Conservation (phyloP, 768 basidiomycete genomes). For the Boletus sp. region DNA sequence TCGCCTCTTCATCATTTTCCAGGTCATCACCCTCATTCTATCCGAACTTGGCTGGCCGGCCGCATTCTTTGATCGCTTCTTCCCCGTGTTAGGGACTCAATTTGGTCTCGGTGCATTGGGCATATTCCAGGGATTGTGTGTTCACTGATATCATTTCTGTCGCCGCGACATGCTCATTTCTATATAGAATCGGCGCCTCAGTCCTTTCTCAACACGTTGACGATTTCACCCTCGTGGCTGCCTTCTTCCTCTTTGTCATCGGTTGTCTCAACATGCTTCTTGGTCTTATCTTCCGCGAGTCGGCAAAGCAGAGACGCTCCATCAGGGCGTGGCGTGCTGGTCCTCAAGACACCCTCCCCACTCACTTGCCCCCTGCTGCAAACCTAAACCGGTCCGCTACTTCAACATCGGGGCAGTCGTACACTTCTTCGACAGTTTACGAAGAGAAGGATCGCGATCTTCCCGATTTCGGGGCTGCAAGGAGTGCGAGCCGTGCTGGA, state of each 20-base stretch:
- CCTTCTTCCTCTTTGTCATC: conserved; percentile 87
- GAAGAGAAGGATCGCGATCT: conserved; percentile 27
- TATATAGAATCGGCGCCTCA: conserved; percentile 58
- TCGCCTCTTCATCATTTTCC: conserved; percentile 82
- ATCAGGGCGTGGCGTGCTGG: conserved; percentile 62
- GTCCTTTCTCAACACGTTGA: conserved; percentile 79
- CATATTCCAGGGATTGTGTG: conserved; percentile 80
- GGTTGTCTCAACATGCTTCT: conserved; percentile 86
- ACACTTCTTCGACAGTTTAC: conserved; percentile 26
- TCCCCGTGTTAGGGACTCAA: conserved; percentile 79
- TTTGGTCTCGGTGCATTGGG: conserved; percentile 89
- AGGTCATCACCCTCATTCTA: conserved; percentile 73
- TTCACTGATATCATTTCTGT: conserved; percentile 12
- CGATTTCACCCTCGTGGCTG: conserved; percentile 84
- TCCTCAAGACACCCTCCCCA: conserved; percentile 48
- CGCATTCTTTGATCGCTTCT: conserved; percentile 75
- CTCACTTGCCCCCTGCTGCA: conserved; percentile 31
- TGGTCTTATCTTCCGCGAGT: conserved; percentile 68
- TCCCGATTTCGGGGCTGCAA: conserved; percentile 20
- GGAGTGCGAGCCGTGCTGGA: conserved; percentile 41
- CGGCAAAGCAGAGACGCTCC: conserved; percentile 58
- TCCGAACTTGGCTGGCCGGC: conserved; percentile 83
- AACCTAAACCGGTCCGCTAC: conserved; percentile 25
- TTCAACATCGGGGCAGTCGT: conserved; percentile 22
- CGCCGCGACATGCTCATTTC: conserved; percentile 7